These are phyloP conservation scores for Fennellomyces sp. DNA, from an alignment of 371 early-diverging fungal species.

Conservation along the genomic window DNA sequence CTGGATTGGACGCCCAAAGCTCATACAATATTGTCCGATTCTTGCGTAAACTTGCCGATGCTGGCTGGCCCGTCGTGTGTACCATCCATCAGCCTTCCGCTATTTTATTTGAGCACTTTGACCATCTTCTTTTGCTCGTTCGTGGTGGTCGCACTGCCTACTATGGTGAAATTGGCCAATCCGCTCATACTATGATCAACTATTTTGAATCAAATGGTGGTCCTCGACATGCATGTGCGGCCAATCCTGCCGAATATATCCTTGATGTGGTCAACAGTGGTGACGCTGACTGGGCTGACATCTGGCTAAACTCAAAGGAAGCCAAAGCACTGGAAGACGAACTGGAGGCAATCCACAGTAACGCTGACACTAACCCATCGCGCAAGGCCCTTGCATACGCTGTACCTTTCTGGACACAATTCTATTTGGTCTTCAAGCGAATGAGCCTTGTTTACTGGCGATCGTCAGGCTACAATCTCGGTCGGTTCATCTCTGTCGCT, in stretches of 20 bases:
- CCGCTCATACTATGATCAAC: constrained; percentile 47
- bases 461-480: constrained; percentile 58
- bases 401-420: constrained; percentile 35
- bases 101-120: constrained; percentile 63
- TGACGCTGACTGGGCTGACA: constrained; percentile 52
- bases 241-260: constrained; percentile 70
- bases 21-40: too few species aligned
- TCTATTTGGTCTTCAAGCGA: constrained; percentile 42
- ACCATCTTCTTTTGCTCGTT: constrained; percentile 61
- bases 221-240: constrained; percentile 41
- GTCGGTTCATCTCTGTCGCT: constrained; percentile 43
- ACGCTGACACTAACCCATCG: constrained; percentile 13
- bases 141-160: constrained; percentile 60
- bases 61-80: constrained; percentile 59
- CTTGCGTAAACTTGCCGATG: constrained; percentile 59
- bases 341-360: constrained; percentile 23
- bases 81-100: constrained; percentile 73
- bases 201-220: constrained; percentile 64
- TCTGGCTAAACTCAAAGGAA: constrained; percentile 46
- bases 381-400: constrained; percentile 29
- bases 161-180: constrained; percentile 60
- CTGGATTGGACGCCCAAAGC: constrained; percentile 65
- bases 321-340: constrained; percentile 21
- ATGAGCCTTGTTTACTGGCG: constrained; percentile 60
- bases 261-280: constrained; percentile 49